Evolutionary conservation across 2,329 filamentous ascomycete genomes (phyloP), one percentile per base, ranked within the genome.

Genomic region (Alternaria sp.): DNA sequence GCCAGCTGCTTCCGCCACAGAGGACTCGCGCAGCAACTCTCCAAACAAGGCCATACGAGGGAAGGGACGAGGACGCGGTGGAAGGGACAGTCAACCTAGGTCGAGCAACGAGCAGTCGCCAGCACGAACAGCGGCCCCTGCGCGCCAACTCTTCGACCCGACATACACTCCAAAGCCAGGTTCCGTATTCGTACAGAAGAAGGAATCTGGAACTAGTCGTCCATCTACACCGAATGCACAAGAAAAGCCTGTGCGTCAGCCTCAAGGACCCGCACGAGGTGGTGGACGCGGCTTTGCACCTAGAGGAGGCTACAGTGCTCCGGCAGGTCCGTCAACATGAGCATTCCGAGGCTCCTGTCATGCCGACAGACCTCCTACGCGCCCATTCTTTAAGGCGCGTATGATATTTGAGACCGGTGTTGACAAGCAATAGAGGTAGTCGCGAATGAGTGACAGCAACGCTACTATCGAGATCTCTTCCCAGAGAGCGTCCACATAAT

Each of bases 261-360:
- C 93, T 1, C 85, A 86, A 69, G 92, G 92, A 9, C 93, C 93
- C 9, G 84, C 85, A 45, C 91, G 90, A 57, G 85, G 90, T 70
- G 90, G 89, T 55, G 92, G 92, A 0, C 93, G 93, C 77, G 90
- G 90, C 34, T 93, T 95, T 72, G 85, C 84, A 45, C 82, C 81
- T 62, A 84, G 91, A 70, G 89, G 90, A 24, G 56, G 51, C 37
- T 60, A 67, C 24, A 42, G 46, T n/a, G 54, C 41, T 14, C 48
- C 56, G 37, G 46, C 64, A 58, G 67, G 66, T 26, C 65, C 67
- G 26, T 70, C 66, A 31, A 66, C 56, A 58, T 63, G 54, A 53
- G 44, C 54, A 44, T 48, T 4, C 44, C 7, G 29, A 24, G 44
- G 44, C 21, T 46, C 21, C 44, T 33, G 29, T 46, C 29, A 31